Evolutionary conservation across 1,284 basidiomycete genomes (phyloP).

Genomic region (Stygiomarasmius scandens): DNA sequence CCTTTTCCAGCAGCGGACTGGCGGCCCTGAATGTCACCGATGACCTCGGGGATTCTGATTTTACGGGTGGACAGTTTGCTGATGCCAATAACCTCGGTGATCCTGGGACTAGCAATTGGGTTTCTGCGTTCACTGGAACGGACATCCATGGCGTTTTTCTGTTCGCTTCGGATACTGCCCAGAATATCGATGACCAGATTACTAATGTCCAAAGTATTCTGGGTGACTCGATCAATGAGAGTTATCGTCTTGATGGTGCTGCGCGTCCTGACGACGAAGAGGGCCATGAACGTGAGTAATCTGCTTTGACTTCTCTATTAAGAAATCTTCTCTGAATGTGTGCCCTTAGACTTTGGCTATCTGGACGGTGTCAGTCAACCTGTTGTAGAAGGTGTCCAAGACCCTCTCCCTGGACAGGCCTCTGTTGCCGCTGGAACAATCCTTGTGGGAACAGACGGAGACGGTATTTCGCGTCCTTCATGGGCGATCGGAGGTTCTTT

Average conservation of each 20-base stretch:
- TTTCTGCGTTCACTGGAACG: slow-evolving; percentile 33
- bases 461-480: slow-evolving; percentile 22
- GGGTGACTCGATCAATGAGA: slow-evolving; percentile 30
- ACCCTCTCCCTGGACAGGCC: slow-evolving; percentile 34
- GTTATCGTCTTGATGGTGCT: slow-evolving; percentile 31
- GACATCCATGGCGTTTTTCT: slow-evolving; percentile 39
- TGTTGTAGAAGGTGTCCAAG: slow-evolving; percentile 34
- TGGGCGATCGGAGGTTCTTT: slow-evolving; percentile 36
- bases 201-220: slow-evolving; percentile 25
- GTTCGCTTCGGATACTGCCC: slow-evolving; percentile 34
- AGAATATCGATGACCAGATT: slow-evolving; percentile 22
- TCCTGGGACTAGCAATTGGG: slow-evolving; percentile 32
- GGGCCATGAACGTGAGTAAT: slow-evolving; percentile 40
- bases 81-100: slow-evolving; percentile 32
- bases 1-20: slow-evolving; percentile 32
- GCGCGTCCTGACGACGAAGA: slow-evolving; percentile 35
- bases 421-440: slow-evolving; percentile 35
- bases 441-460: slow-evolving; percentile 33
- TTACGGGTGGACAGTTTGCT: slow-evolving; percentile 32
- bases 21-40: slow-evolving; percentile 33
- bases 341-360: slow-evolving; percentile 36
- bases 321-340: too few relatives aligned
- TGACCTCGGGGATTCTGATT: slow-evolving; percentile 33
- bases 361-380: slow-evolving; percentile 44
- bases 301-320: too few relatives aligned